Evolutionary conservation across 768 basidiomycete genomes (phyloP).

Genomic region (Boletus coccyginus): DNA sequence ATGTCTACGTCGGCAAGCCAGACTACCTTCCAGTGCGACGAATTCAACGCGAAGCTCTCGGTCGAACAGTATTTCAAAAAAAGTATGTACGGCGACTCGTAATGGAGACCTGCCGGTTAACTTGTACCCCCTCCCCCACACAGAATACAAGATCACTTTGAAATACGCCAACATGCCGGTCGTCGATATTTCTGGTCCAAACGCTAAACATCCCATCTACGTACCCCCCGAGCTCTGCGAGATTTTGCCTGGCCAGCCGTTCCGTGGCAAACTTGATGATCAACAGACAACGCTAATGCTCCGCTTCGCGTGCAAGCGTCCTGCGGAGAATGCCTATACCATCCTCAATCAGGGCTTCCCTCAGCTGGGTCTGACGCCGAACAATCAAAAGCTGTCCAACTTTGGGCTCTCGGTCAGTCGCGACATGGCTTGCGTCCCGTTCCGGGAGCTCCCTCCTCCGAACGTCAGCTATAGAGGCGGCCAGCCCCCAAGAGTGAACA

Average conservation of each 20-base stretch:
- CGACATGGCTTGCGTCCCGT: constrained; percentile 64
- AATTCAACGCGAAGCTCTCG: constrained; percentile 49
- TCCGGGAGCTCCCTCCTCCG: constrained; percentile 61
- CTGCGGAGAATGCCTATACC: constrained; percentile 52
- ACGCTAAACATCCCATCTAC: constrained; percentile 32
- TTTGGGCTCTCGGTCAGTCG: constrained; percentile 58
- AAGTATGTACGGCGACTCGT: constrained; percentile 41
- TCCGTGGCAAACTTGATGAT: constrained; percentile 58
- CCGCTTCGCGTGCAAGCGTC: constrained; percentile 60
- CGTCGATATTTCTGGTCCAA: constrained; percentile 48
- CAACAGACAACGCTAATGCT: constrained; percentile 72
- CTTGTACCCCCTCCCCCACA: not conserved
- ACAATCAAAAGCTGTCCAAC: constrained; percentile 39
- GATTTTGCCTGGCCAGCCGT: constrained; percentile 57
- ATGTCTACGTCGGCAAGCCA: constrained; percentile 37
- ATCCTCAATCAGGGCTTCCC: constrained; percentile 61
- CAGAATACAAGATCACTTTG: constrained; percentile 61
- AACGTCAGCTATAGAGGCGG: constrained; percentile 52
- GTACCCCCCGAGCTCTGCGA: constrained; percentile 73
- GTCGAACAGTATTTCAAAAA: constrained; percentile 62
- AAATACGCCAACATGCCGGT: constrained; percentile 50
- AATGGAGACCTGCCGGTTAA: constrained; percentile 1
- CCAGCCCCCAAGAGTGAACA: constrained; percentile 38
- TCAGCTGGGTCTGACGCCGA: constrained; percentile 48
- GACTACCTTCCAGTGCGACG: constrained; percentile 55